Base-by-base conservation (phyloP, 2,329 filamentous ascomycete species). In the Bipolaris victoriae region DNA sequence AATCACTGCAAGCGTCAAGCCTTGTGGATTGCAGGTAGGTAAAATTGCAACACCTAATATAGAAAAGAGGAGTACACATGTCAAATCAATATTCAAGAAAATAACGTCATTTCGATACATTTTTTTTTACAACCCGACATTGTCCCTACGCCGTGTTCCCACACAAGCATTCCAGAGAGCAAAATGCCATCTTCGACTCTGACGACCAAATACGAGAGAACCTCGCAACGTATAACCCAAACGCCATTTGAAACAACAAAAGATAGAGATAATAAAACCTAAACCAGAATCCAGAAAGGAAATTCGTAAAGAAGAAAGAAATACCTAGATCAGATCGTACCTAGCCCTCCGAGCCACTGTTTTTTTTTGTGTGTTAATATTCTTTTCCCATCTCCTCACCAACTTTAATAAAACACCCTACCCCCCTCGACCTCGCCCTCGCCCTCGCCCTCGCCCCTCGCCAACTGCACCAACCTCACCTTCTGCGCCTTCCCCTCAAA, bases 321-420 rank as follows among this genome's bases (percentile, higher is more conserved):
- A 39, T 11, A 10, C n/a, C 16, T 16, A 20, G 11, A 33, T 5
- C 10, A 13, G 26, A 29, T 29, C 13, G 13, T 10, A 3, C 43
- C n/a, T 1, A 13, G 10, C 26, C 7, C 43, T 5, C 10, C 2
- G 35, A 7, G 26, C 9, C 26, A 6, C 24, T 7, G 5, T 45
- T 46, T 15, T 33, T 35, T 33, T 35, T 33, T 35, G 5, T 33
- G 3, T 20, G 20, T 20, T 20, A 20, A 10, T 13, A 3, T 18
- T n/a, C 22, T 22, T 22, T 26, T 3, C 18, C 9, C 10, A 7
- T 45, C 26, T 26, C 26, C 26, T 18, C 7, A 13, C 15, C 13
- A 3, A 16, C n/a, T 66, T 66, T 61, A 76, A 58, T 71, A 75
- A 50, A 75, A 76, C 1, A 70, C 57, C n/a, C 68, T 66, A 15